A percentile compares a stretch with the other conserved stretches of the same genome.
phyloP scores from a whole-genome alignment of 257 asterid species.

The Przewalskia tangutica region DNA sequence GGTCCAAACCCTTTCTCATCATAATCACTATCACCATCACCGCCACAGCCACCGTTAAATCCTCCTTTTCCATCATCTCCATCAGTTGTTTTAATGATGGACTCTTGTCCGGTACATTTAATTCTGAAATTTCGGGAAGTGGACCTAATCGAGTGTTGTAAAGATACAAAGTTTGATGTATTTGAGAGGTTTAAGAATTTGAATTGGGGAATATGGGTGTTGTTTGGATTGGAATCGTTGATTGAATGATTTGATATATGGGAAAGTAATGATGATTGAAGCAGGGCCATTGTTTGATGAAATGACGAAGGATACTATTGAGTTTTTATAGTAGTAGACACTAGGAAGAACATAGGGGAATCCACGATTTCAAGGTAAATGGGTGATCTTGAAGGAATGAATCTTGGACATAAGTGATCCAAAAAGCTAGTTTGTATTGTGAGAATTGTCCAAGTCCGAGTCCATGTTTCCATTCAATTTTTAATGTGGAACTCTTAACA shows the following conservation, averaged over 20 bases:
- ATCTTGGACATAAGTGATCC: too few relatives aligned
- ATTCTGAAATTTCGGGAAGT: constrained; percentile 7
- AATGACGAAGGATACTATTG: background rate
- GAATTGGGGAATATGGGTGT: background rate
- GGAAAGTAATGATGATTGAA: background rate
- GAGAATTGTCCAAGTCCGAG: too few relatives aligned
- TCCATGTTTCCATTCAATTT: too few relatives aligned
- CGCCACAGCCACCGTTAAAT: constrained; percentile 35
- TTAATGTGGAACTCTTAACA: too few relatives aligned
- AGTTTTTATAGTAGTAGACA: background rate
- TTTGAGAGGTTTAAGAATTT: too few relatives aligned
- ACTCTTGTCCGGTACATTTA: constrained; percentile 31
- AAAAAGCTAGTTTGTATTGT: too few relatives aligned
- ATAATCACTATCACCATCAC: constrained; percentile 25
- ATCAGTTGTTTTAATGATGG: constrained; percentile 7
- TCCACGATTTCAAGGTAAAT: too few relatives aligned
- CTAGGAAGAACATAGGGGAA: too few relatives aligned
- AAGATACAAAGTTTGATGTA: background rate
- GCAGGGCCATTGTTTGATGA: constrained; percentile 12
- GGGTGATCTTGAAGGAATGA: too few relatives aligned
- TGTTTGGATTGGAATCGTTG: background rate
- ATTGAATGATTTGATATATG: constrained; percentile 1
- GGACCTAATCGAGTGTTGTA: background rate
- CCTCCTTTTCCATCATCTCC: constrained; percentile 45
- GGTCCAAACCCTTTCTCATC: constrained; percentile 72